phyloP scores from a whole-genome alignment of 225 moss, liverwort and hornwort species.

The Pleurozium schreberi region DNA sequence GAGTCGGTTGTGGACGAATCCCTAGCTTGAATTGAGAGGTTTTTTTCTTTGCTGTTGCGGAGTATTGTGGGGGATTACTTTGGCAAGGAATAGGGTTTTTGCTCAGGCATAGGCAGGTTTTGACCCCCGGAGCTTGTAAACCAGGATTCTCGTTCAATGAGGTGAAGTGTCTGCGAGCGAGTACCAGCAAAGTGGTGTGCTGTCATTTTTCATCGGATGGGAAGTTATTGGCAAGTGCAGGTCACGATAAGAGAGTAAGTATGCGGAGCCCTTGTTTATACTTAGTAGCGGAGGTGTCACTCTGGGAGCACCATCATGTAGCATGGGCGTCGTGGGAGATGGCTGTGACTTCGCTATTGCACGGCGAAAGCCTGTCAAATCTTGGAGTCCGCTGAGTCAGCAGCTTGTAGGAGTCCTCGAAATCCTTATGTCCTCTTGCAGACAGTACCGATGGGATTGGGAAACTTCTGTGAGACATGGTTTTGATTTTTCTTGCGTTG shows the following conservation, averaged over 20 bases:
- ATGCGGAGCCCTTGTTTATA: background rate
- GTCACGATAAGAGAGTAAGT: conserved; percentile 88
- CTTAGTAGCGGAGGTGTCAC: background rate
- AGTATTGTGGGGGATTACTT: background rate
- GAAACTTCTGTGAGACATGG: background rate
- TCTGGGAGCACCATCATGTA: background rate
- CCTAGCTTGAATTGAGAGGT: background rate
- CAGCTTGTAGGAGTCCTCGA: background rate
- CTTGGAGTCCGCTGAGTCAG: background rate
- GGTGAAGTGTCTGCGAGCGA: conserved; percentile 92
- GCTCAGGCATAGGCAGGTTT: background rate
- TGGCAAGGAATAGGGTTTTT: background rate
- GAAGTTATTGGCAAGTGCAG: conserved; percentile 94
- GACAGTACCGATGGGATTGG: background rate
- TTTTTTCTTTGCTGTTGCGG: background rate
- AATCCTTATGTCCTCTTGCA: background rate
- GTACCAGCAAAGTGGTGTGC: conserved; percentile 96
- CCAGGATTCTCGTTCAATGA: conserved; percentile 97
- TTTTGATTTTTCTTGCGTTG: background rate
- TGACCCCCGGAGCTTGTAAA: conserved; percentile 1
- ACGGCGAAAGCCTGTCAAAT: background rate
- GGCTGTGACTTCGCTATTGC: background rate
- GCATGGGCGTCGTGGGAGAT: background rate
- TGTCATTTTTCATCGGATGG: conserved; percentile 98
- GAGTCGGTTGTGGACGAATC: background rate